A percentile compares a stretch with the other conserved stretches of the same genome.
These are phyloP conservation scores for Eucalyptus caleyi DNA, from an alignment of 345 rosid species.

Conservation along the genomic window DNA sequence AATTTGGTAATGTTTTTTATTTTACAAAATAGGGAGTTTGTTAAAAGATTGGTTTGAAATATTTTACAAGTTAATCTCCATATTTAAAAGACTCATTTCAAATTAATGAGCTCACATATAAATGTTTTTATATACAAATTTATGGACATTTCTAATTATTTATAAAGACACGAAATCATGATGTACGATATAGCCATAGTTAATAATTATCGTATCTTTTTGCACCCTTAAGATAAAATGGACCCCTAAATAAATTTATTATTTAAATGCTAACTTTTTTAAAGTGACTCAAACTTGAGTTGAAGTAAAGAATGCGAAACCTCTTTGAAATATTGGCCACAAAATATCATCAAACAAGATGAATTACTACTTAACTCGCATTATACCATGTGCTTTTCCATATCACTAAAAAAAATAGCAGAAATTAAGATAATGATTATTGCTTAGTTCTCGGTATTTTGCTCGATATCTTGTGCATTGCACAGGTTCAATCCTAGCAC, in stretches of 20 bases:
- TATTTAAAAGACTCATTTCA: not conserved
- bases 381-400: not conserved
- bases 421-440: too few relatives aligned
- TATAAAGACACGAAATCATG: not conserved
- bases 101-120: not conserved
- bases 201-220: not conserved
- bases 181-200: not conserved
- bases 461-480: not conserved
- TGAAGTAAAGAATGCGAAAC: not conserved
- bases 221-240: not conserved
- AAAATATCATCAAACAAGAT: not conserved
- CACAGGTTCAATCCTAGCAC: too few relatives aligned
- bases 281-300: not conserved
- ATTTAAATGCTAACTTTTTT: not conserved
- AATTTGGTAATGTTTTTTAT: not conserved
- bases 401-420: too few relatives aligned
- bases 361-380: not conserved
- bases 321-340: not conserved
- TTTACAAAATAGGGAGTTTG: not conserved
- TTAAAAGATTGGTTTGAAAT: not conserved
- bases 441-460: too few relatives aligned
- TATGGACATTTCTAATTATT: not conserved
- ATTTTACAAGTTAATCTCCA: not conserved
- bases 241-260: not conserved
- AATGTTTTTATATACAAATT: not conserved